A percentile compares a stretch with the other conserved stretches of the same genome.
These are phyloP conservation scores for Termitomyces sp. DNA, from an alignment of 768 basidiomycete genomes.

Conservation along the genomic window DNA sequence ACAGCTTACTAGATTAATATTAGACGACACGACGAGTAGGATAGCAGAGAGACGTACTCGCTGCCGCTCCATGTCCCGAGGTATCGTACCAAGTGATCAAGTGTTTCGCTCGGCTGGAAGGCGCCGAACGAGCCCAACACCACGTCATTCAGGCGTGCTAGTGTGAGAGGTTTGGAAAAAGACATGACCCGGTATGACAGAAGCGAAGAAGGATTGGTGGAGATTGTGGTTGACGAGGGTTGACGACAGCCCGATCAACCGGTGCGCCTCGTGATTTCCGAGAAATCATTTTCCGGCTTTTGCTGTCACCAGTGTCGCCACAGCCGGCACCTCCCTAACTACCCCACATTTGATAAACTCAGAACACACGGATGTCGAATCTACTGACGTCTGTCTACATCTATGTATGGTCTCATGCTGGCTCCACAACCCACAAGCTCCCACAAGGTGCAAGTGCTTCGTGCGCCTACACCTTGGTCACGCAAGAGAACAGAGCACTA, in stretches of 20 bases:
- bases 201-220: not conserved
- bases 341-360: not conserved
- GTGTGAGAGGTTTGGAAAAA: slow-evolving; percentile 40
- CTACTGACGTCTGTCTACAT: not conserved
- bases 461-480: not conserved
- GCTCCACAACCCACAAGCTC: not conserved
- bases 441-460: not conserved
- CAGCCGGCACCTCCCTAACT: too few relatives aligned
- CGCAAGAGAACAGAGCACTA: not conserved
- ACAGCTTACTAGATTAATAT: slow-evolving; percentile 57
- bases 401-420: not conserved
- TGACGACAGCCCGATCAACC: too few relatives aligned
- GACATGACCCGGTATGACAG: slow-evolving; percentile 41
- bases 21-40: slow-evolving; percentile 2
- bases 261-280: slow-evolving; percentile 6
- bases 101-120: slow-evolving; percentile 55
- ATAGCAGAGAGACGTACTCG: slow-evolving; percentile 52
- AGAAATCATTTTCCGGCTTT: not conserved
- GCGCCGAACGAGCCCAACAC: slow-evolving; percentile 61
- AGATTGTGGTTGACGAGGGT: too few relatives aligned
- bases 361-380: not conserved
- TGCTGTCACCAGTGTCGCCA: not conserved
- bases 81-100: slow-evolving; percentile 73
- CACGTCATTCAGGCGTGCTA: slow-evolving; percentile 55
- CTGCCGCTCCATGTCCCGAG: slow-evolving; percentile 83